Evolutionary conservation across 1,139 yeast genomes (phyloP), one percentile per base, ranked within the genome.

Genomic region (Hansenula lynferdii): DNA sequence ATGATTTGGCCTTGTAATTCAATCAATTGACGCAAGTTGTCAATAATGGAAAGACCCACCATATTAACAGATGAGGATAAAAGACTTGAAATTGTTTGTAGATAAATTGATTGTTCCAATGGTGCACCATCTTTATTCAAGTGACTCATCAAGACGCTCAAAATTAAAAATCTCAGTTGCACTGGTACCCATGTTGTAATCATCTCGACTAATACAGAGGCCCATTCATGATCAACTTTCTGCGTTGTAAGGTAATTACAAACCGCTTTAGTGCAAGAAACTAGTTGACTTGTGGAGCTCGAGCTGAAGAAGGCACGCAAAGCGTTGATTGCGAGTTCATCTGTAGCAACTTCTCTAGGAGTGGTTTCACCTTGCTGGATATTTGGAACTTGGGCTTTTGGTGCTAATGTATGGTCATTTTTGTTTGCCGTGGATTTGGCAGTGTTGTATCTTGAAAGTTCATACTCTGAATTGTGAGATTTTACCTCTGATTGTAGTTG

Each of bases 21-120:
- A 35, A 85, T 63, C 14, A 92, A 61, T 36, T 77, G 76, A 44
- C 84, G 77, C 58, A 85, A 69, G 44, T 82, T 74, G 57, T 90
- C 97, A 34, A 89, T 71, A n/a, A 89, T 85, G 11, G 96, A 85
- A 34, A 92, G 67, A 0, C 97, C 97, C 47, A 89, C 82, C 75
- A 90, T 78, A 55, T 83, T 86, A 32, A 87, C 87, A 29, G 80
- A 80, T 0, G 95, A 82, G 1, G 83, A 72, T n/a, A 90, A 68
- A 31, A 92, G 64, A 1, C 83, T 80, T 17, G 83, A 68, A n/a
- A 85, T 68, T 42, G 79, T 62, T 36, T 66, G 64, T 10, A 85
- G 69, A 30, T 77, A 65, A 30, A 68, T 68, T 8, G 69, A 60
- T 51, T 82, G 80, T 16, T 47, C 45, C 5, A 41, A 40, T 5